phyloP scores from a whole-genome alignment of 345 rosid genomes.

The Murraya koenigii region DNA sequence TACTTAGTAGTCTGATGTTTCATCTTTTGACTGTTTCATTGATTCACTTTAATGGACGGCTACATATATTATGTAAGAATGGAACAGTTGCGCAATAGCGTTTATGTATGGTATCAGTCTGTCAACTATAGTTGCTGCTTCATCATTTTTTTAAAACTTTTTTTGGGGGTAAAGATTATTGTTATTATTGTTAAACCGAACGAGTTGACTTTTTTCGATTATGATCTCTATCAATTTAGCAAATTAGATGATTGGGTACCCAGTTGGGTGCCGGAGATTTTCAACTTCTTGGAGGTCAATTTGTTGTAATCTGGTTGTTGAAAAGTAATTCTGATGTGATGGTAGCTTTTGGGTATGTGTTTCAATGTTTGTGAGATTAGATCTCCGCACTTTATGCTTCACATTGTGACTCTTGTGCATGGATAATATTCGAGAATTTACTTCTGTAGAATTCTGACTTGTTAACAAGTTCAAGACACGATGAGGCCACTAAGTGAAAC shows the following conservation, averaged over 20 bases:
- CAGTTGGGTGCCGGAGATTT: not conserved
- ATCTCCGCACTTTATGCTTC: not conserved
- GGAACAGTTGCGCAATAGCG: not conserved
- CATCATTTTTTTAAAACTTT: not conserved
- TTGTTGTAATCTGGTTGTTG: not conserved
- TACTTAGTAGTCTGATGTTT: not conserved
- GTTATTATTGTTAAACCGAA: not conserved
- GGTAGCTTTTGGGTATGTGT: not conserved
- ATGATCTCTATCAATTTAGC: not conserved
- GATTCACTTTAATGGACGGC: not conserved
- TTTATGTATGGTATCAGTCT: not conserved
- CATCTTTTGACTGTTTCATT: not conserved
- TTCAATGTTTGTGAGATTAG: not conserved
- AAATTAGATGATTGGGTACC: not conserved
- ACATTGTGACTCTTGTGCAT: not conserved
- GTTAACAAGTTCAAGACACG: too few relatives aligned
- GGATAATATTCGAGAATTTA: too few relatives aligned
- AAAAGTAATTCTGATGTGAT: not conserved
- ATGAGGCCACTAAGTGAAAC: too few relatives aligned
- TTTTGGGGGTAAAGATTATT: not conserved
- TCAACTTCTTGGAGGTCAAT: not conserved
- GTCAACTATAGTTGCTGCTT: not conserved
- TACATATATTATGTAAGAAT: not conserved
- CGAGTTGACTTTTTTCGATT: not conserved
- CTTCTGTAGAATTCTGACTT: too few relatives aligned